Percentiles rank a stretch among this genome's conserved stretches.
Conservation (phyloP, 768 basidiomycete genomes). For the Trametes maxima region DNA sequence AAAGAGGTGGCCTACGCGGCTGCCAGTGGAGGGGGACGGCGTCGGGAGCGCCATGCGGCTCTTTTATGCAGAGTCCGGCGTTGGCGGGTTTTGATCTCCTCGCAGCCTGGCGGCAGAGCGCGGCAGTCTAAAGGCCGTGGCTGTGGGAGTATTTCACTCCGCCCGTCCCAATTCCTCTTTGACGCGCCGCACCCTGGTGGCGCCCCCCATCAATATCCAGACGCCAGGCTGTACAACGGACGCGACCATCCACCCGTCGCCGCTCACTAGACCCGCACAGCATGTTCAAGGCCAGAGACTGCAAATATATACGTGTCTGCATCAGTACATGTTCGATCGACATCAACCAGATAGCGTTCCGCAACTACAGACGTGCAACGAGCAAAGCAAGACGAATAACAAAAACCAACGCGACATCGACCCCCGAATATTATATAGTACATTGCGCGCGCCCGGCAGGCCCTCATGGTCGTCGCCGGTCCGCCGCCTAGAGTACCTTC, state of each 20-base stretch:
- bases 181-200: background rate
- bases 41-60: constrained; percentile 8
- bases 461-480: background rate
- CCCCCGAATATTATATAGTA: background rate
- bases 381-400: constrained; percentile 21
- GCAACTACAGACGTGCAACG: constrained; percentile 12
- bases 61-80: background rate
- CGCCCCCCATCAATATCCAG: no score
- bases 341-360: constrained; percentile 8
- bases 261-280: background rate
- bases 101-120: no score
- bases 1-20: background rate
- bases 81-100: background rate
- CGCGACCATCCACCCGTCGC: background rate
- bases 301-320: constrained; percentile 9
- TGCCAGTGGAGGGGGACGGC: background rate
- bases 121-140: no score
- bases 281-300: background rate
- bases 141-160: no score
- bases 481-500: constrained; percentile 62
- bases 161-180: no score
- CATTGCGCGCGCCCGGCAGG: background rate
- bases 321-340: constrained; percentile 13
- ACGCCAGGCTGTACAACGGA: no score
- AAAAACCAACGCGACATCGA: background rate